Evolutionary conservation across 1,284 basidiomycete species (phyloP), one percentile per base, ranked within the genome.

Genomic region (Coniophora puteana): DNA sequence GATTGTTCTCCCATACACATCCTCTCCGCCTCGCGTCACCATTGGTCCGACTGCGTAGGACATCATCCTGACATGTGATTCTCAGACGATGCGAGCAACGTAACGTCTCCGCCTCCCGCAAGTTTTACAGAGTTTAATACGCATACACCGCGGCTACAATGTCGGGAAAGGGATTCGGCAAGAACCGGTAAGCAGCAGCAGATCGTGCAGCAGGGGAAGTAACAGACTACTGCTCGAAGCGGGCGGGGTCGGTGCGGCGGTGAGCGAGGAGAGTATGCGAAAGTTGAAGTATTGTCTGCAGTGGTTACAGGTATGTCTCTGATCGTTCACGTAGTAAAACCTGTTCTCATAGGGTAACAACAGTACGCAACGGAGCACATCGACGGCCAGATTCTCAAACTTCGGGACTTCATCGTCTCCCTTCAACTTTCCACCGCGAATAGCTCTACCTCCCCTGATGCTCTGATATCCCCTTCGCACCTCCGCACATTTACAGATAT

Each of bases 251-350:
- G 80, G 89, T 43, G 89, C 89, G 0, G 91, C 91, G 3, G 72
- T 93, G 40, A 92, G 89, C 59, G 89, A 93, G 50, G 92, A 94
- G 62, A 91, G 84, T 56, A 89, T 94, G 86, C 75, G 88, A 47
- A 74, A 83, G 40, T 64, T 95, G 36, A 84, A 85, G 58, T 94
- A 93, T 57, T 93, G 89, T 63, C 62, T 94, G 25, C 81, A 90
- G 45, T 93, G 90, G 90, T 68, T 95, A n/a, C 82, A 87, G 68
- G 89, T 90, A 35, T 24, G 71, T 65, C 36, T 28, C 45, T 13
- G n/a, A n/a, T n/a, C n/a, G n/a, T n/a, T n/a, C n/a, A n/a, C 25
- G 5, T 51, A 83, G 83, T 88, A n/a, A n/a, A n/a, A 82, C 55
- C 86, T 86, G 21, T 40, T 12, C 43, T 47, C 20, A 51, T 20